Conservation (phyloP, 495 filamentous ascomycete genomes). For the Amniculicola lignicola region DNA sequence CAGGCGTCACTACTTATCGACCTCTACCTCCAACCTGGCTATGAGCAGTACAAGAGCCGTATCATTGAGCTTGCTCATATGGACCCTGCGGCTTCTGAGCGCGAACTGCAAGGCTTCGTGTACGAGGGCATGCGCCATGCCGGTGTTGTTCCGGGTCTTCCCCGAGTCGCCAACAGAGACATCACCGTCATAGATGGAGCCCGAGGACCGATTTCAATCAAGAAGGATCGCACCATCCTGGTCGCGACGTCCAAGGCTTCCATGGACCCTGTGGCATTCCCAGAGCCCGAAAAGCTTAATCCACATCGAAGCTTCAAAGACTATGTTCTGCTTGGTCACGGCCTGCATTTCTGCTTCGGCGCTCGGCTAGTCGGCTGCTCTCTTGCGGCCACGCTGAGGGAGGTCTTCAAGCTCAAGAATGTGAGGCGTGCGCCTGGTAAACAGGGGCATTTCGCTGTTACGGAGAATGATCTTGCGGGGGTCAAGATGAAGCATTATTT, state of each 20-base stretch:
- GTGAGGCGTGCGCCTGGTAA: constrained; percentile 31
- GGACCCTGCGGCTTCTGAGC: constrained; percentile 16
- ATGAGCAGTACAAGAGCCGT: constrained; percentile 36
- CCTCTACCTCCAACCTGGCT: constrained; percentile 33
- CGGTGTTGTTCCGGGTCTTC: constrained; percentile 39
- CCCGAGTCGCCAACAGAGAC: constrained; percentile 33
- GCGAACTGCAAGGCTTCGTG: constrained; percentile 36
- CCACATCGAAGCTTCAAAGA: constrained; percentile 25
- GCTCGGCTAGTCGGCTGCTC: constrained; percentile 31
- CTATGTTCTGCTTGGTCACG: constrained; percentile 32
- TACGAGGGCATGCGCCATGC: constrained; percentile 45
- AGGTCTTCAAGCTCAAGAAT: constrained; percentile 39
- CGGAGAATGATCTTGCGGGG: constrained; percentile 40
- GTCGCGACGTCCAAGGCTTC: constrained; percentile 34
- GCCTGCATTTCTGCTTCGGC: constrained; percentile 32
- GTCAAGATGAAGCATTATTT: constrained; percentile 44
- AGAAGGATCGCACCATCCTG: constrained; percentile 24
- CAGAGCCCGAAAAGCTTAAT: constrained; percentile 34
- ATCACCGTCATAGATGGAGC: constrained; percentile 28
- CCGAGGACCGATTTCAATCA: constrained; percentile 26
- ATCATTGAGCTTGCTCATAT: constrained; percentile 37
- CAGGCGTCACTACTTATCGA: constrained; percentile 37
- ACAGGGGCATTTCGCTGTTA: constrained; percentile 36
- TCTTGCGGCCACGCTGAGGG: constrained; percentile 35
- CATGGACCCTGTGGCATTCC: constrained; percentile 37